Evolutionary conservation across 441 rosid species (phyloP).

Genomic region (Geranium incanum): DNA sequence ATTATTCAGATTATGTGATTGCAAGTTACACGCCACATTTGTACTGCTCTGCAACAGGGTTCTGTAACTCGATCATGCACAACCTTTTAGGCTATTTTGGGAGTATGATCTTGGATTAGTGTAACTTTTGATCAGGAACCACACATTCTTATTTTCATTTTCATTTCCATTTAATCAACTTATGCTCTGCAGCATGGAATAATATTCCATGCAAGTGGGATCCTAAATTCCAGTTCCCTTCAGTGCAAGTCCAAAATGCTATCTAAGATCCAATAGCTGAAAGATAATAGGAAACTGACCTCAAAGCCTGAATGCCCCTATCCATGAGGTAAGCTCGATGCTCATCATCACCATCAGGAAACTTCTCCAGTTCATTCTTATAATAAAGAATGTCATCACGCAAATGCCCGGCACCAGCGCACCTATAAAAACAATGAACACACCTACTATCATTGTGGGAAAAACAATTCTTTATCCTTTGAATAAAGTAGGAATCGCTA

Average conservation of each 20-base stretch:
- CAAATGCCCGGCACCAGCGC: slow-evolving; percentile 94
- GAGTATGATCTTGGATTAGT: no score
- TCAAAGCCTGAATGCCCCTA: slow-evolving; percentile 79
- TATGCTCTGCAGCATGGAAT: neutral
- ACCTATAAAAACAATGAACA: slow-evolving; percentile 37
- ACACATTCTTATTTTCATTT: neutral
- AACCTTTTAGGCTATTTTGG: no score
- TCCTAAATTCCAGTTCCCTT: neutral
- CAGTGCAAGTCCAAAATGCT: neutral
- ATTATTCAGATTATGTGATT: neutral
- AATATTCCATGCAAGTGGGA: neutral
- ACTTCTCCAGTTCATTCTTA: slow-evolving; percentile 54
- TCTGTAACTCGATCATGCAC: no score
- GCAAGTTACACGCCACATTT: no score
- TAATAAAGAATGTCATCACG: slow-evolving; percentile 71
- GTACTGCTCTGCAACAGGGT: no score
- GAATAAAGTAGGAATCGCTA: neutral
- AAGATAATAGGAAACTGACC: slow-evolving; percentile 40
- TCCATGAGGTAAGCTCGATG: slow-evolving; percentile 61
- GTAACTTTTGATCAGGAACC: neutral
- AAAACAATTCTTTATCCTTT: neutral
- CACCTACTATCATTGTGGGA: slow-evolving; percentile 17
- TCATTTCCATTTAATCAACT: neutral
- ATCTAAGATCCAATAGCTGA: slow-evolving; percentile 12
- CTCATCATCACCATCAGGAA: slow-evolving; percentile 50